Conservation (phyloP, 208 protist genomes). For the Porcisia deanei region DNA sequence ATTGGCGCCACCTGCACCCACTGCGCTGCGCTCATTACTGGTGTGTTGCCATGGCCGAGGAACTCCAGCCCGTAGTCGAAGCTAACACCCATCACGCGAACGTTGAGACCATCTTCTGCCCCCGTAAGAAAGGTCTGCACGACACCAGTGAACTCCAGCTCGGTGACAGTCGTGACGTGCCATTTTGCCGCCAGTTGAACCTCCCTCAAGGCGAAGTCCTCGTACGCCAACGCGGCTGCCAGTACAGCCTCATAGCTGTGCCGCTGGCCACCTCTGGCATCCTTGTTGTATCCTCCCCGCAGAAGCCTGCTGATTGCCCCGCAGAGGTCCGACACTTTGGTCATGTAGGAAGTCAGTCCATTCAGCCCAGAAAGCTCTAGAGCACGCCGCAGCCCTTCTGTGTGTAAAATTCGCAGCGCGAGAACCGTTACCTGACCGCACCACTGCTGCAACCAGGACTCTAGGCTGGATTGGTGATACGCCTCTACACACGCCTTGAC, state of each 20-base stretch:
- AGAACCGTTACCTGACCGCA: conserved; percentile 72
- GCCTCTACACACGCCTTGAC: conserved; percentile 46
- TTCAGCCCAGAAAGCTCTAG: conserved; percentile 49
- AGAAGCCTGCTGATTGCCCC: conserved; percentile 58
- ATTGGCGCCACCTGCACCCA: conserved; percentile 25
- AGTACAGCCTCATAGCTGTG: conserved; percentile 16
- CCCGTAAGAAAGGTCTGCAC: conserved; percentile 72
- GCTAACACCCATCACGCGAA: conserved; percentile 57
- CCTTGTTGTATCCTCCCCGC: background rate
- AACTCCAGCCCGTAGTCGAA: conserved; percentile 84
- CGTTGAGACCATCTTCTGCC: conserved; percentile 43
- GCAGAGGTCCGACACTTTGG: conserved; percentile 49
- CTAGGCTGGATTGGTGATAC: conserved; percentile 36
- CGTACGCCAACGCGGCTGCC: conserved; percentile 53
- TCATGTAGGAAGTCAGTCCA: conserved; percentile 57
- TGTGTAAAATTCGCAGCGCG: conserved; percentile 71
- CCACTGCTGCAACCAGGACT: conserved; percentile 63
- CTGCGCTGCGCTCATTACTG: conserved; percentile 42
- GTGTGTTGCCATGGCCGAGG: conserved; percentile 56
- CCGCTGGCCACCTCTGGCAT: background rate
- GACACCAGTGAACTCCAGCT: conserved; percentile 70
- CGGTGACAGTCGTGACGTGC: conserved; percentile 44
- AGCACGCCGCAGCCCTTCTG: conserved; percentile 57
- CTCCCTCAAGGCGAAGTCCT: conserved; percentile 56
- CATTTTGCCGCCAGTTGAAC: conserved; percentile 46